A percentile compares a stretch with the other conserved stretches of the same genome.
These are phyloP conservation scores for Ceratocystis cacaofunesta DNA, from an alignment of 2,329 filamentous ascomycete species.

Conservation along the genomic window DNA sequence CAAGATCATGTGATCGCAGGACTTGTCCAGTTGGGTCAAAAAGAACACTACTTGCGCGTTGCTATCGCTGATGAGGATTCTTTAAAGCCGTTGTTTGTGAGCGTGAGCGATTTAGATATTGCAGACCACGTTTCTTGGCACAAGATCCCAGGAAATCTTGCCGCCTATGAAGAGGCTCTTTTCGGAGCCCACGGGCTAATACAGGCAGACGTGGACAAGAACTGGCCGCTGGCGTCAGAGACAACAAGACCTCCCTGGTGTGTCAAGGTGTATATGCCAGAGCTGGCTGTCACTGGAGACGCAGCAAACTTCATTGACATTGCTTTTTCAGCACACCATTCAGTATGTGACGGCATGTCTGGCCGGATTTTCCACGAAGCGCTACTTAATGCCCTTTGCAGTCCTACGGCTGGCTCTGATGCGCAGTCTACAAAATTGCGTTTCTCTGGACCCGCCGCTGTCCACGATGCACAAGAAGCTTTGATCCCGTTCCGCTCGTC, in stretches of 20 bases:
- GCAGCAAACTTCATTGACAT: constrained; percentile 25
- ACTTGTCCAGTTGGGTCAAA: background rate
- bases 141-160: constrained; percentile 18
- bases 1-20: background rate
- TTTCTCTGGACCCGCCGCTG: constrained; percentile 22
- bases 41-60: constrained; percentile 29
- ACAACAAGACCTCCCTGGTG: constrained; percentile 32
- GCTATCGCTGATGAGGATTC: constrained; percentile 34
- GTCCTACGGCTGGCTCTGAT: background rate
- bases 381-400: constrained; percentile 31
- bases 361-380: constrained; percentile 34
- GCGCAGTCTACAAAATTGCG: constrained; percentile 20
- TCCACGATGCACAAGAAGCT: constrained; percentile 29
- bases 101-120: constrained; percentile 31
- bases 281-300: background rate
- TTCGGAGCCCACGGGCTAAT: background rate
- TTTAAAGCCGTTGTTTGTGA: constrained; percentile 30
- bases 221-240: constrained; percentile 28
- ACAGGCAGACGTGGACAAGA: constrained; percentile 24
- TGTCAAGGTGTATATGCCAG: constrained; percentile 26
- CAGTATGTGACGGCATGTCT: constrained; percentile 37
- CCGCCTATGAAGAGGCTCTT: constrained; percentile 23
- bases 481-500: constrained; percentile 29
- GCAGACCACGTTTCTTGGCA: constrained; percentile 29
- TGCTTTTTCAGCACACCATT: constrained; percentile 37